Evolutionary conservation across 306 rosid species (phyloP).

Genomic region (Carpinus viminea): DNA sequence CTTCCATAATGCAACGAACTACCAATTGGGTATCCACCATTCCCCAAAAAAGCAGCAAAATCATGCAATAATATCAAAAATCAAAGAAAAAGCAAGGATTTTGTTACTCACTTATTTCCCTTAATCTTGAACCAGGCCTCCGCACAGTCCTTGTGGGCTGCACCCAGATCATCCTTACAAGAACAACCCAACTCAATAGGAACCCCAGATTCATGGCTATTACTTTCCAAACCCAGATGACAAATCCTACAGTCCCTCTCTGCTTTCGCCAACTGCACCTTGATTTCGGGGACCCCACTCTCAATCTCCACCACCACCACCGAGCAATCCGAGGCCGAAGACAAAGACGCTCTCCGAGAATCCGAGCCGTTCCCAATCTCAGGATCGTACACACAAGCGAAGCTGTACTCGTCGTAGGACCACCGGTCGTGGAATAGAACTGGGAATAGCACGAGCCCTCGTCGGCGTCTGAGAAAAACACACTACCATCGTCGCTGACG

Average conservation of each 20-base stretch:
- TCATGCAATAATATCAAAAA: constrained; percentile 19
- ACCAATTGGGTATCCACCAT: background rate
- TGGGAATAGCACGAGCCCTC: constrained; percentile 84
- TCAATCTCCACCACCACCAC: constrained; percentile 53
- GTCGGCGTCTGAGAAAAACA: constrained; percentile 84
- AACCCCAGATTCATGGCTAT: constrained; percentile 78
- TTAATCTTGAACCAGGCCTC: constrained; percentile 97
- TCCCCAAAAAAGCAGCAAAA: background rate
- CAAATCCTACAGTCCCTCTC: constrained; percentile 97
- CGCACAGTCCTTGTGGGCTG: constrained; percentile 91
- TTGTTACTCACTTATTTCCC: constrained; percentile 75
- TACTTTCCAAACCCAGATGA: constrained; percentile 96
- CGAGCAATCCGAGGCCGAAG: constrained; percentile 73
- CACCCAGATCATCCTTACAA: constrained; percentile 88
- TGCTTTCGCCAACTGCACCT: constrained; percentile 74
- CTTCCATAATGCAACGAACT: background rate
- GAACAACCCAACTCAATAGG: constrained; percentile 94
- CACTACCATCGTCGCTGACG: constrained; percentile 57
- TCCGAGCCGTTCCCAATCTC: constrained; percentile 41
- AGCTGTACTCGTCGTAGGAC: constrained; percentile 75
- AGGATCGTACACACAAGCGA: constrained; percentile 57
- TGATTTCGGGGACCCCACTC: constrained; percentile 64
- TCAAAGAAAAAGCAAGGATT: constrained; percentile 20
- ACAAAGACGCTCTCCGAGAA: constrained; percentile 69
- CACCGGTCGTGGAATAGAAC: constrained; percentile 86